phyloP scores from a whole-genome alignment of 2,329 filamentous ascomycete species.

The Hypoxylon sp. region DNA sequence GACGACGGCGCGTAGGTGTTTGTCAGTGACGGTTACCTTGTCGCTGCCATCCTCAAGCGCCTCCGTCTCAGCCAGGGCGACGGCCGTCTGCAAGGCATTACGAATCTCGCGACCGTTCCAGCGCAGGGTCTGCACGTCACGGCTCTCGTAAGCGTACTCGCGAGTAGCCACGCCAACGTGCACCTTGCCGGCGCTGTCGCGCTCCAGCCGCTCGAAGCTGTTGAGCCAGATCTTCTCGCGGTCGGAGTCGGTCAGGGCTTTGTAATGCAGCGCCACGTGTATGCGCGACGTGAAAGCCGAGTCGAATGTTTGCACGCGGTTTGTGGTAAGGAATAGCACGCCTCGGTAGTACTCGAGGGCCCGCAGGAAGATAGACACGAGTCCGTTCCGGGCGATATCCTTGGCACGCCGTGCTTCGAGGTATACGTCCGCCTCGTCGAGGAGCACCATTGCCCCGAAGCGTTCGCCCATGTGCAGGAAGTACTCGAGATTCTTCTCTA shows the following conservation, averaged over 20 bases:
- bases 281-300: slow-evolving; percentile 65
- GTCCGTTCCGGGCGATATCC: slow-evolving; percentile 63
- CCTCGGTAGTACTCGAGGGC: slow-evolving; percentile 67
- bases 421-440: slow-evolving; percentile 74
- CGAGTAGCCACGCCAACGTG: slow-evolving; percentile 58
- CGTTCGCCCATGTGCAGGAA: slow-evolving; percentile 65
- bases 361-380: slow-evolving; percentile 66
- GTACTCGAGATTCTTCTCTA: slow-evolving; percentile 63
- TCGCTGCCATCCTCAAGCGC: slow-evolving; percentile 51
- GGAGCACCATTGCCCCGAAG: slow-evolving; percentile 66
- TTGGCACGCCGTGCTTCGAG: slow-evolving; percentile 65
- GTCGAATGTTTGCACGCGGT: slow-evolving; percentile 64
- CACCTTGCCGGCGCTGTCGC: slow-evolving; percentile 58
- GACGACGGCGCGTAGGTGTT: slow-evolving; percentile 56
- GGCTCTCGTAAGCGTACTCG: slow-evolving; percentile 58
- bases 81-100: slow-evolving; percentile 55
- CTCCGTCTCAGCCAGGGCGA: slow-evolving; percentile 51
- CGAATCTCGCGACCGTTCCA: slow-evolving; percentile 58
- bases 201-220: slow-evolving; percentile 62
- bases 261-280: slow-evolving; percentile 65
- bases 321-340: slow-evolving; percentile 66
- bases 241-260: slow-evolving; percentile 58
- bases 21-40: slow-evolving; percentile 53
- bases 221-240: slow-evolving; percentile 63
- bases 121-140: slow-evolving; percentile 56